These are phyloP conservation scores for Dichotomopilus funicola DNA, from an alignment of 2,329 filamentous ascomycete species.

Conservation along the genomic window DNA sequence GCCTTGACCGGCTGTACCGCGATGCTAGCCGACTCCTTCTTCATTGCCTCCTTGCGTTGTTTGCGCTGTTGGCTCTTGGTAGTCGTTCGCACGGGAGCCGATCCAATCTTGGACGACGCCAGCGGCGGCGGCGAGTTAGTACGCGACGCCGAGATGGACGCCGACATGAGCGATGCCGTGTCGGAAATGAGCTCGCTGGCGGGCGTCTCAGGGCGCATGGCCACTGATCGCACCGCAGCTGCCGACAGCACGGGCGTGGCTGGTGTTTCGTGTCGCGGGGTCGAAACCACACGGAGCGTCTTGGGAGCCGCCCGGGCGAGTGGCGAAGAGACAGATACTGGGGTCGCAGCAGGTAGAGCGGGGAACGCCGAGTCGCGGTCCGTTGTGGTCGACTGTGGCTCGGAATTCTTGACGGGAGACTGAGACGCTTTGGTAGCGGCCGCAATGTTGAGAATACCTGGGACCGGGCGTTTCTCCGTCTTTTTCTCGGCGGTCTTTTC, in stretches of 20 bases:
- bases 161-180: constrained; percentile 66
- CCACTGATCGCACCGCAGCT: constrained; percentile 28
- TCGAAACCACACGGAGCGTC: constrained; percentile 63
- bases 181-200: constrained; percentile 71
- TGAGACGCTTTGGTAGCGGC: constrained; percentile 37
- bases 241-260: constrained; percentile 24
- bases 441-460: constrained; percentile 43
- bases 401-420: constrained; percentile 25
- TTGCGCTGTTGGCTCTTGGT: constrained; percentile 78
- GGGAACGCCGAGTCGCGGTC: constrained; percentile 41
- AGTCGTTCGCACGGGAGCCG: constrained; percentile 60
- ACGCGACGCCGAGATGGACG: constrained; percentile 60
- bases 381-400: constrained; percentile 26
- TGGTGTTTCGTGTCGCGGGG: constrained; percentile 54
- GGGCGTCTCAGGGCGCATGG: constrained; percentile 59
- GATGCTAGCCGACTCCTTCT: constrained; percentile 54
- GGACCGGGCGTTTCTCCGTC: constrained; percentile 34
- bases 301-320: constrained; percentile 49
- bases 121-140: constrained; percentile 67
- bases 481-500: constrained; percentile 12
- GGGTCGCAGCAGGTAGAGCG: constrained; percentile 43
- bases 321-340: constrained; percentile 47
- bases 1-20: constrained; percentile 40
- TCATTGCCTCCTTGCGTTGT: constrained; percentile 61
- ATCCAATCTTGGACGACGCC: constrained; percentile 58